Evolutionary conservation across 441 rosid genomes (phyloP), one percentile per base, ranked within the genome.

Genomic region (California macrophylla): DNA sequence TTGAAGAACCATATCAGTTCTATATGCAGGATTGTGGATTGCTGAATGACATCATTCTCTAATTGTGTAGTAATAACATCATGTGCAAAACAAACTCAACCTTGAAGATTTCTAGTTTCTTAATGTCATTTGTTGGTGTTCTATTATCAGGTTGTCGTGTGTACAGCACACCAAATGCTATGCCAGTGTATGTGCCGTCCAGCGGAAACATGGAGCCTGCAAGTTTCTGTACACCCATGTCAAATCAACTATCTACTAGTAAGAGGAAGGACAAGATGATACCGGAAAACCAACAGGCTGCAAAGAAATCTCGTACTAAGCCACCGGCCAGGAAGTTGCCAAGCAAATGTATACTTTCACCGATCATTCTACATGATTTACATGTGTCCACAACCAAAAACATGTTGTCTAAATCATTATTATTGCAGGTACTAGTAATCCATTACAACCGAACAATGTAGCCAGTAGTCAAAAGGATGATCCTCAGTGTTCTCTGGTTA

Each of bases 231-330:
- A 65, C 85, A 29, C 81, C 82, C 6, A 71, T 52, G 66, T 47
- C 74, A 50, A 81, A 16, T 69, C 83, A 72, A 25, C 67, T 86
- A 32, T 52, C 72, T 68, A 76, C 83, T 21, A 79, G 85, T 72
- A 94, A 91, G 71, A 80, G 94, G 78, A 79, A 77, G 64, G 79
- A 73, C 61, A 72, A 66, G 52, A 82, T 67, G 21, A 77, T 71
- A 15, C 0, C 18, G 1, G 86, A 80, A 75, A 82, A 80, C 20
- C 78, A 84, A 72, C 77, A 76, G n/a, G 75, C 70, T 56, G 73
- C 75, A 67, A 91, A 85, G 86, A 90, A 72, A 78, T 69, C 82
- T 24, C 82, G 91, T 20, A 68, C 34, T 63, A 77, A 74, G 76
- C 66, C 73, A 26, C 67, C 83, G 50, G 60, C 71, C 25, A 69